A percentile compares a stretch with the other conserved stretches of the same genome.
phyloP scores from a whole-genome alignment of 192 early-diverging fungal genomes.

The Coemansia sp. region DNA sequence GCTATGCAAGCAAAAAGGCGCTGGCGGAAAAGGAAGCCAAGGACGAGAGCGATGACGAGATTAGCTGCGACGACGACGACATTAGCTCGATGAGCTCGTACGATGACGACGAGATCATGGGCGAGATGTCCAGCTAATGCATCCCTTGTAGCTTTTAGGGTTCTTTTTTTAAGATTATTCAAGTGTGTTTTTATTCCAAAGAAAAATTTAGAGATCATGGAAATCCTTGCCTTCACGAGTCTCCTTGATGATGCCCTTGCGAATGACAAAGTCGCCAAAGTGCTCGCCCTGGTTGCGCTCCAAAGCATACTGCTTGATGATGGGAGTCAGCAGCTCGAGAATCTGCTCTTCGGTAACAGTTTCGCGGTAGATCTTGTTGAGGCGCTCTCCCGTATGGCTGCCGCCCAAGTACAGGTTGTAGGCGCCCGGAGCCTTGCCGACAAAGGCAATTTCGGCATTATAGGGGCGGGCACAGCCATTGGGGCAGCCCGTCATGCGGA shows the following conservation, averaged over 20 bases:
- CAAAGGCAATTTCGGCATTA: slow-evolving; percentile 91
- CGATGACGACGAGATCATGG: slow-evolving; percentile 71
- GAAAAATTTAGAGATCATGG: slow-evolving; percentile 54
- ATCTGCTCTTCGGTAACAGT: slow-evolving; percentile 87
- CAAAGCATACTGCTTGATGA: slow-evolving; percentile 77
- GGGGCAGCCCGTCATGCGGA: slow-evolving; percentile 98
- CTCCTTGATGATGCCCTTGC: slow-evolving; percentile 79
- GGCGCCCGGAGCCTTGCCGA: slow-evolving; percentile 91
- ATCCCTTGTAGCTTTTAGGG: background rate
- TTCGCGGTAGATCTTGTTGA: slow-evolving; percentile 93
- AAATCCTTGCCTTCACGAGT: slow-evolving; percentile 75
- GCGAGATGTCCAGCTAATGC: slow-evolving; percentile 66
- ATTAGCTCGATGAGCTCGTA: slow-evolving; percentile 82
- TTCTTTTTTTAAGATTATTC: background rate
- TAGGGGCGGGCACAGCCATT: slow-evolving; percentile 96
- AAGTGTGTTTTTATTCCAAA: slow-evolving; percentile 1
- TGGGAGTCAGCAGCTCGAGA: slow-evolving; percentile 66
- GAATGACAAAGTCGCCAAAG: slow-evolving; percentile 96
- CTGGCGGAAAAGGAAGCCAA: slow-evolving; percentile 40
- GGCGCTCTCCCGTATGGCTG: slow-evolving; percentile 76
- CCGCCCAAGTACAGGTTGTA: slow-evolving; percentile 97
- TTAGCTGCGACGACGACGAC: slow-evolving; percentile 48
- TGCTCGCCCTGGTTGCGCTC: slow-evolving; percentile 71
- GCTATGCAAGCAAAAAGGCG: slow-evolving; percentile 55
- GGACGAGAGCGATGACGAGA: slow-evolving; percentile 17